Evolutionary conservation across 345 rosid species (phyloP).

Genomic region (Hypericum androsaemum): DNA sequence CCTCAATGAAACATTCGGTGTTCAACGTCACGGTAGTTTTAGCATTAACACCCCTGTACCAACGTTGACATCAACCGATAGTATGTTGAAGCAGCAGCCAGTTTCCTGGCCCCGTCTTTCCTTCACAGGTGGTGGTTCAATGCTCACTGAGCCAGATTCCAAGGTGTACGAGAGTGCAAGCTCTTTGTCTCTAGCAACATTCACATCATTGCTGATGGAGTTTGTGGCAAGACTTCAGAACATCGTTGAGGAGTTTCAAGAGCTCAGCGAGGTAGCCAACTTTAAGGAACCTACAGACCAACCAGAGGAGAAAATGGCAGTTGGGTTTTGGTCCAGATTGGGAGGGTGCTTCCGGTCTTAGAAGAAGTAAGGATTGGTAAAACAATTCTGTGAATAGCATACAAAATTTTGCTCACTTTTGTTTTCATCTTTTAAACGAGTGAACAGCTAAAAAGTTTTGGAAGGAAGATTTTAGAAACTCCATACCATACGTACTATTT

Average conservation of each 20-base stretch:
- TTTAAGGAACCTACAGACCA: conserved; percentile 51
- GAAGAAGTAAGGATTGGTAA: not conserved
- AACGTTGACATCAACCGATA: conserved; percentile 14
- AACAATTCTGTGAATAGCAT: too few relatives aligned
- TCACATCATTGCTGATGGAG: conserved; percentile 69
- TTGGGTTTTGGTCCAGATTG: conserved; percentile 36
- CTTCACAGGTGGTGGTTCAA: conserved; percentile 17
- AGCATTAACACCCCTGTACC: conserved; percentile 9
- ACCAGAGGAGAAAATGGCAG: conserved; percentile 10
- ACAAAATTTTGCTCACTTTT: too few relatives aligned
- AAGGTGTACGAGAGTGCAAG: conserved; percentile 78
- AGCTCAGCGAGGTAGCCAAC: conserved; percentile 53
- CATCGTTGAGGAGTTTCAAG: conserved; percentile 55
- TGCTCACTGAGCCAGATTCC: conserved; percentile 36
- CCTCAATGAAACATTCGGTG: conserved; percentile 22
- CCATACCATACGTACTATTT: too few relatives aligned
- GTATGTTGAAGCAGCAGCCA: conserved; percentile 28
- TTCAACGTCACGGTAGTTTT: not conserved
- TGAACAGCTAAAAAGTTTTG: too few relatives aligned
- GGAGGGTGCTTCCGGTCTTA: conserved; percentile 20
- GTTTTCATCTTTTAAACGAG: too few relatives aligned
- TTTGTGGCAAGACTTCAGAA: conserved; percentile 79
- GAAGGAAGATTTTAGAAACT: too few relatives aligned
- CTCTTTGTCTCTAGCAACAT: conserved; percentile 84
- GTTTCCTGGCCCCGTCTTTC: conserved; percentile 49